These are phyloP conservation scores for Myxozyma neotropica DNA, from an alignment of 805 yeast species.

Conservation along the genomic window DNA sequence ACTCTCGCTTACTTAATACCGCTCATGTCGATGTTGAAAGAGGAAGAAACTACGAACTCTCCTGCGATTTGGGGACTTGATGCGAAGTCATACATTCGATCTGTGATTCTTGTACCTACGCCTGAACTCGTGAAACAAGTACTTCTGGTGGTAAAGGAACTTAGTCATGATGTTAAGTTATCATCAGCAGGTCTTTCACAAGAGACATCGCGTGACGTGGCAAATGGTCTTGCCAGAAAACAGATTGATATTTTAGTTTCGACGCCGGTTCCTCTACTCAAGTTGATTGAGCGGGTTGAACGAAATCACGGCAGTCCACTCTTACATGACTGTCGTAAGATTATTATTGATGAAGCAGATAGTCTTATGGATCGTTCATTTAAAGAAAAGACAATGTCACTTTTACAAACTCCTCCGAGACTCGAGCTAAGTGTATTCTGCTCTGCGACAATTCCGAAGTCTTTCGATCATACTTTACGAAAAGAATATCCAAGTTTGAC, in stretches of 20 bases:
- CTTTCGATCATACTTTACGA: slow-evolving; percentile 64
- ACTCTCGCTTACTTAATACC: slow-evolving; percentile 90
- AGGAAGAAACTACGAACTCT: slow-evolving; percentile 50
- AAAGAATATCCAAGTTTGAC: slow-evolving; percentile 65
- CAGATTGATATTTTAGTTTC: slow-evolving; percentile 80
- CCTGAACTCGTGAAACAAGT: slow-evolving; percentile 88
- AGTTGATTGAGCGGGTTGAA: slow-evolving; percentile 44
- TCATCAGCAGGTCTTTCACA: slow-evolving; percentile 38
- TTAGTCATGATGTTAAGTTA: slow-evolving; percentile 33
- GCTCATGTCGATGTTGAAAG: slow-evolving; percentile 65
- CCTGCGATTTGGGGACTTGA: slow-evolving; percentile 45
- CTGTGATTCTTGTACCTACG: slow-evolving; percentile 84
- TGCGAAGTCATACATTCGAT: slow-evolving; percentile 54
- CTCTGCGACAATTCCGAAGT: slow-evolving; percentile 87
- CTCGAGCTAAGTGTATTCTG: slow-evolving; percentile 71
- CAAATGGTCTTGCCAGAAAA: slow-evolving; percentile 36
- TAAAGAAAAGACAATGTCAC: slow-evolving; percentile 52
- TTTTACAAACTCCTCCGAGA: slow-evolving; percentile 46
- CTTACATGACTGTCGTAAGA: slow-evolving; percentile 38
- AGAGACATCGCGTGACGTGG: slow-evolving; percentile 21
- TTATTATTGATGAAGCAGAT: slow-evolving; percentile 93
- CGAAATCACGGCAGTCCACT: slow-evolving; percentile 45
- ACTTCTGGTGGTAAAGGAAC: slow-evolving; percentile 44
- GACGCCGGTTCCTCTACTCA: slow-evolving; percentile 58
- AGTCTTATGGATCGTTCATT: slow-evolving; percentile 84